A percentile compares a stretch with the other conserved stretches of the same genome.
phyloP scores from a whole-genome alignment of 768 basidiomycete genomes.

The Termitomyces titanicus region DNA sequence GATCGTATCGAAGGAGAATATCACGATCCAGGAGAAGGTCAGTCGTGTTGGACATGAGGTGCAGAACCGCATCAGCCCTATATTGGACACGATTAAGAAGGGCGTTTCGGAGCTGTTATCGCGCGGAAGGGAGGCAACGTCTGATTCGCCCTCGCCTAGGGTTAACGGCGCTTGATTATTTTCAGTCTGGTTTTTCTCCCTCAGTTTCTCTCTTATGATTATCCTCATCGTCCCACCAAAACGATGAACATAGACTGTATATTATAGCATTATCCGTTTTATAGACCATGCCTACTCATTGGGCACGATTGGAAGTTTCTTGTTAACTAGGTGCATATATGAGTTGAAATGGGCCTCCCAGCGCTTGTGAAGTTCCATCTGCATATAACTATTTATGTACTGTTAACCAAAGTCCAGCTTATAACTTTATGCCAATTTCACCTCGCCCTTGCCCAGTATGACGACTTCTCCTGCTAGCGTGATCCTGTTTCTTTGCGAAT shows the following conservation, averaged over 20 bases:
- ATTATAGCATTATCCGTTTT: background rate
- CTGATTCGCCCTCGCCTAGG: background rate
- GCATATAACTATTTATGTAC: too few relatives aligned
- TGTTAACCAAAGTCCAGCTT: background rate
- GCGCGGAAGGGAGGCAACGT: conserved; percentile 17
- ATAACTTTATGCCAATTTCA: background rate
- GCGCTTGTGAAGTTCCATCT: too few relatives aligned
- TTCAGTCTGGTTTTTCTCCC: background rate
- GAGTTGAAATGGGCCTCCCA: too few relatives aligned
- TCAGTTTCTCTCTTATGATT: background rate
- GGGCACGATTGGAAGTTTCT: too few relatives aligned
- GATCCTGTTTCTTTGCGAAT: conserved; percentile 26
- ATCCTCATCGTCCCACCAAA: background rate
- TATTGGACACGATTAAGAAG: conserved; percentile 50
- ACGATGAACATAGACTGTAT: conserved; percentile 3
- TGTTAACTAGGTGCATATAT: background rate
- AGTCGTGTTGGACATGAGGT: conserved; percentile 54
- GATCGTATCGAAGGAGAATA: conserved; percentile 50
- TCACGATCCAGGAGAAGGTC: conserved; percentile 63
- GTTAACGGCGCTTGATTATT: background rate
- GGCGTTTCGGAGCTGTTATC: conserved; percentile 36
- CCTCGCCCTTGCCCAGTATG: conserved; percentile 28
- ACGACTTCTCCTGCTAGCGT: conserved; percentile 33
- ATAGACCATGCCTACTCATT: background rate
- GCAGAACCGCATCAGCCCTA: conserved; percentile 54